Evolutionary conservation across 495 filamentous ascomycete species (phyloP), one percentile per base, ranked within the genome.

Genomic region (Daldinia bambusicola): DNA sequence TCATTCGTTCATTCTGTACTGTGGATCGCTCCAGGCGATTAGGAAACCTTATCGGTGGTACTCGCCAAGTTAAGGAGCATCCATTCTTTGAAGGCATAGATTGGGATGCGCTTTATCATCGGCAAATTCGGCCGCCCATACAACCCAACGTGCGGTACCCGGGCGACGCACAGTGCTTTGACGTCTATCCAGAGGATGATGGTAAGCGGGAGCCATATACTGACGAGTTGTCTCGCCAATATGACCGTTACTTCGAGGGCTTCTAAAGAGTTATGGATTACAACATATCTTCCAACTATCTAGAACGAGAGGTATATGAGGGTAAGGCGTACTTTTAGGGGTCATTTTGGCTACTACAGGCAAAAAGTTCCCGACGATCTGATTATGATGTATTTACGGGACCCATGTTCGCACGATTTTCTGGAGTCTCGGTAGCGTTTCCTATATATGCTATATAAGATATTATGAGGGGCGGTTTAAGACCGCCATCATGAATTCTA

Each of bases 141-240:
- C 87, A 97, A 55, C 95, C 95, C 7, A 88, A 90, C 75, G 82
- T 98, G 36, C 84, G 90, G 31, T 91, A 90, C 67, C 86, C 91
- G 3, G 93, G 92, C 13, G 95, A 98, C 76, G 89, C 93, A 4
- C 88, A 91, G 60, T 97, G 95, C 78, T 98, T 98, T 69, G 95
- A 97, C 67, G 85, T 93, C 53, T 98, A 98, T 72, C 92, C 78
- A 31, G 86, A 85, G 74, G 82, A 90, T 75, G 81, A 86, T 72
- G 79, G 75, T 68, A 78, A 80, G 65, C 78, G 75, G 30, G 84
- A 89, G 37, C 76, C 82, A 72, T 97, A 97, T 76, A 91, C 90
- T 5, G 85, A 89, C 9, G 92, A 94, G 26, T 82, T 95, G 85
- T 82, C 71, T 75, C 83, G 75, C 10, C 91, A 91, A 79, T 96